These are phyloP conservation scores for Vigna reflexopilosa DNA, from an alignment of 306 rosid species.

Conservation along the genomic window DNA sequence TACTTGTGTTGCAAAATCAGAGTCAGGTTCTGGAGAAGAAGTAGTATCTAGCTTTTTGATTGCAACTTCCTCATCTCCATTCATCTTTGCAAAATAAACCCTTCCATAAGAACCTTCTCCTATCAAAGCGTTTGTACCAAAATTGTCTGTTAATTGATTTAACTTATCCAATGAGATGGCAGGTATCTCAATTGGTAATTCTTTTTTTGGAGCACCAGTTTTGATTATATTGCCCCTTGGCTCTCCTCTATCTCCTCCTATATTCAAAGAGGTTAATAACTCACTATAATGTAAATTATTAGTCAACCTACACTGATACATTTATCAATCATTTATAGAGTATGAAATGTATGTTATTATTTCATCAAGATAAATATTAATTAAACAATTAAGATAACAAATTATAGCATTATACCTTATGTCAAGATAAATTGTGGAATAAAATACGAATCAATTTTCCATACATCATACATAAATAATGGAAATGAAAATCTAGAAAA, in stretches of 20 bases:
- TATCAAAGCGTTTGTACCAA: slow-evolving; percentile 72
- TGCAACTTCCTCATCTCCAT: slow-evolving; percentile 64
- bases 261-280: slow-evolving; percentile 1
- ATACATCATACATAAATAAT: background rate
- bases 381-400: background rate
- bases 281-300: background rate
- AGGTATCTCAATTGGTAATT: slow-evolving; percentile 75
- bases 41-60: slow-evolving; percentile 77
- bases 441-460: background rate
- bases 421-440: background rate
- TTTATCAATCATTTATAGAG: background rate
- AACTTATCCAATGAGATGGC: slow-evolving; percentile 67
- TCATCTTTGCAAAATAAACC: slow-evolving; percentile 67
- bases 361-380: background rate
- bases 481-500: background rate
- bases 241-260: slow-evolving; percentile 80
- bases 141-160: slow-evolving; percentile 65
- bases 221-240: slow-evolving; percentile 64
- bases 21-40: slow-evolving; percentile 73
- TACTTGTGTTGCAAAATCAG: slow-evolving; percentile 79
- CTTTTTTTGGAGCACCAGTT: slow-evolving; percentile 70
- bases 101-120: slow-evolving; percentile 96
- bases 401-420: background rate
- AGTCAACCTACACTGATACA: background rate
- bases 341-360: background rate